Conservation (phyloP, 2,329 filamentous ascomycete species). For the Alternaria atra region DNA sequence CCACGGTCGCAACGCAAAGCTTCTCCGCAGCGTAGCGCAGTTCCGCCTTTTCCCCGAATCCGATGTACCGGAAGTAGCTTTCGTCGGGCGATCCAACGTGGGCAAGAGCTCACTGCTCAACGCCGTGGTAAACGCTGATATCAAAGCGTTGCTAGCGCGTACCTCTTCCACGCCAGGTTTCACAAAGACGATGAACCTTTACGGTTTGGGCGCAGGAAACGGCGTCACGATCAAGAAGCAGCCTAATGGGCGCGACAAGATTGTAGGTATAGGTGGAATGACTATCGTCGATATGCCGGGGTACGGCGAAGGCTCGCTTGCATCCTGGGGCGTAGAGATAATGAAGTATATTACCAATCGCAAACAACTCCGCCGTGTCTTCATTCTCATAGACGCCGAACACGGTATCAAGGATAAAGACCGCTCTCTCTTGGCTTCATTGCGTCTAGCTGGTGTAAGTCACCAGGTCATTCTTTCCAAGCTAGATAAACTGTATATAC, state of each 20-base stretch:
- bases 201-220: conserved; percentile 61
- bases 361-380: conserved; percentile 69
- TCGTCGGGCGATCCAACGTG: conserved; percentile 75
- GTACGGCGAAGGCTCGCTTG: conserved; percentile 69
- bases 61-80: conserved; percentile 68
- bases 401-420: conserved; percentile 72
- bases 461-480: conserved; percentile 75
- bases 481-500: conserved; percentile 59
- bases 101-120: conserved; percentile 75
- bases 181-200: conserved; percentile 73
- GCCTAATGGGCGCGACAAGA: conserved; percentile 33
- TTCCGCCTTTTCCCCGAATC: conserved; percentile 68
- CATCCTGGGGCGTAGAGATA: conserved; percentile 72
- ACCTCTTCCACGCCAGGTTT: conserved; percentile 68
- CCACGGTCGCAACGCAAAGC: conserved; percentile 53
- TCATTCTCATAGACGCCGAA: conserved; percentile 70
- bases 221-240: conserved; percentile 37
- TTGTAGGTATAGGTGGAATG: conserved; percentile 54
- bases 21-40: conserved; percentile 67
- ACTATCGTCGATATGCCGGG: conserved; percentile 76
- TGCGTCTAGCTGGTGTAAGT: conserved; percentile 65
- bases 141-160: conserved; percentile 48
- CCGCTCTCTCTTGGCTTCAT: conserved; percentile 63
- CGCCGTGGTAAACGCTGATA: conserved; percentile 61
- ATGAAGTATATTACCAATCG: conserved; percentile 72